A percentile compares a stretch with the other conserved stretches of the same genome.
Evolutionary conservation across 805 yeast genomes (phyloP).

Genomic region (Blastobotrys peoriensis): DNA sequence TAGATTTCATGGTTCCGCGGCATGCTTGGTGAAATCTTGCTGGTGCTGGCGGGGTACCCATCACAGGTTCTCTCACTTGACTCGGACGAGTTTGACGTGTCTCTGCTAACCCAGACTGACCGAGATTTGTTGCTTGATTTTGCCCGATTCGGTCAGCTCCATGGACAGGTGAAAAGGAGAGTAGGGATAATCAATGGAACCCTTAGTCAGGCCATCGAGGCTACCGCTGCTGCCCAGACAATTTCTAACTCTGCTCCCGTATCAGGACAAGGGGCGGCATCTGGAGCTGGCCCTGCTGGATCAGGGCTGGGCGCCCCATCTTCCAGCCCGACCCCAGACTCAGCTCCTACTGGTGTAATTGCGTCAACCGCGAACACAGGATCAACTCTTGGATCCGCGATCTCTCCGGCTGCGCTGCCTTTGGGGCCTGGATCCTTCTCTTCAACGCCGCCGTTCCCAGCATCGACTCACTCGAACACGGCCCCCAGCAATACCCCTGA

Average conservation of each 20-base stretch:
- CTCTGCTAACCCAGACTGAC: conserved; percentile 18
- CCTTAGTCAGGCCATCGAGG: conserved; percentile 6
- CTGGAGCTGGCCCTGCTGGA: too few relatives aligned
- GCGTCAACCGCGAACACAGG: too few relatives aligned
- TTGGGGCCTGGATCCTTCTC: too few relatives aligned
- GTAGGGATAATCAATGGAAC: conserved; percentile 7
- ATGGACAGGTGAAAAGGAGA: conserved; percentile 8
- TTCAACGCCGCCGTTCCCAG: conserved; percentile 10
- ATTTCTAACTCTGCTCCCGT: too few relatives aligned
- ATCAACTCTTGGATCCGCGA: neutral
- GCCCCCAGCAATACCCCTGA: too few relatives aligned
- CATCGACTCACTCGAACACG: conserved; percentile 12
- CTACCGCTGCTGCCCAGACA: conserved; percentile 1
- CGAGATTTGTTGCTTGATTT: conserved; percentile 14
- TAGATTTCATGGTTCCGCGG: too few relatives aligned
- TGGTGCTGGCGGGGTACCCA: conserved; percentile 20
- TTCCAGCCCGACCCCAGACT: neutral
- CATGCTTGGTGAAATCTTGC: conserved; percentile 23
- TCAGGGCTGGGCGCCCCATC: neutral
- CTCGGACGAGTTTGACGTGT: conserved; percentile 2
- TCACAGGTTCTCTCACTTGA: conserved; percentile 11
- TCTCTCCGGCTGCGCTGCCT: too few relatives aligned
- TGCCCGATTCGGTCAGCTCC: conserved; percentile 16
- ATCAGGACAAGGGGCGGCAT: too few relatives aligned
- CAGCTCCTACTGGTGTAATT: too few relatives aligned